Percentiles rank a stretch among this genome's conserved stretches.
phyloP scores from a whole-genome alignment of 192 early-diverging fungal genomes.

The Backusella westeae region DNA sequence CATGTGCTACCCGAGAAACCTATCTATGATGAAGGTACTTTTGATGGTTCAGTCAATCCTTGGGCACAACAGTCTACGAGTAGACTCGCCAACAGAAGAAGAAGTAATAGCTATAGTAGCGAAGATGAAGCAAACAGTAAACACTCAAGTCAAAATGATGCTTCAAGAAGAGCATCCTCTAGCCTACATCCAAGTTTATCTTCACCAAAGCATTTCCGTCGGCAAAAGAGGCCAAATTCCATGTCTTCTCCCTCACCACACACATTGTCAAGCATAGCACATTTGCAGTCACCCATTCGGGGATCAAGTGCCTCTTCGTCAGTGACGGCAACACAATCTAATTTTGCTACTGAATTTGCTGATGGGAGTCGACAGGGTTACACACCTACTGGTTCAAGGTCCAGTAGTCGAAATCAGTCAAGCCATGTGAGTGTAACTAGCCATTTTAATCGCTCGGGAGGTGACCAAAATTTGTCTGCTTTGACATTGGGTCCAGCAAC shows the following conservation, averaged over 20 bases:
- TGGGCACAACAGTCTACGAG: not conserved
- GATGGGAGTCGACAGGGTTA: not conserved
- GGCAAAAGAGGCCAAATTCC: not conserved
- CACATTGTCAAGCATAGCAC: not conserved
- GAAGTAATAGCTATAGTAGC: not conserved
- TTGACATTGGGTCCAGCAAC: slow-evolving; percentile 30
- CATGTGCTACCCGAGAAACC: not conserved
- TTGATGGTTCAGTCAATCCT: slow-evolving; percentile 10
- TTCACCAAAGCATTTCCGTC: not conserved
- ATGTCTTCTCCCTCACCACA: slow-evolving; percentile 4
- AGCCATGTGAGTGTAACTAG: slow-evolving; percentile 12
- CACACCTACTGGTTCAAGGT: slow-evolving; percentile 6
- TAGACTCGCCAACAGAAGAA: not conserved
- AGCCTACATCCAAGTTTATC: not conserved
- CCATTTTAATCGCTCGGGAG: not conserved
- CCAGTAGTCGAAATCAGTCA: slow-evolving; percentile 1
- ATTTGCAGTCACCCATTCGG: not conserved
- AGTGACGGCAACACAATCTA: not conserved
- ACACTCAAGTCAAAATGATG: not conserved
- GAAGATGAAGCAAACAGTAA: not conserved
- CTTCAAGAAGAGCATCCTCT: slow-evolving; percentile 3
- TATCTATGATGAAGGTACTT: not conserved
- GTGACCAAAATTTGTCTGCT: not conserved
- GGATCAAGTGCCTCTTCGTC: slow-evolving; percentile 11
- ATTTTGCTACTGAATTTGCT: not conserved